Conservation (phyloP, 768 basidiomycete species). For the Boletus subcaerulescens region DNA sequence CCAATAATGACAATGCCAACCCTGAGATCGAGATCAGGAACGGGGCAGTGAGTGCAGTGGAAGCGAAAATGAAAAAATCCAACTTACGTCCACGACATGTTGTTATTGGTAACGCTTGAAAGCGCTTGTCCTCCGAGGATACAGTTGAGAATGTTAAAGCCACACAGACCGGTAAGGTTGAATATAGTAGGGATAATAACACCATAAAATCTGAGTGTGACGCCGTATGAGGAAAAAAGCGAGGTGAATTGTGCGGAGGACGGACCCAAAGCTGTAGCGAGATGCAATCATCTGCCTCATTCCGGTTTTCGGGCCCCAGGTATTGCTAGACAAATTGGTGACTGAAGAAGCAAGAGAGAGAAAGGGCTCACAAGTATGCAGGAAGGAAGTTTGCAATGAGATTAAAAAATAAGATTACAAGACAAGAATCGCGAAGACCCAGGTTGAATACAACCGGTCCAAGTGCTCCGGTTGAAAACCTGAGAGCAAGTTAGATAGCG, state of each 20-base stretch:
- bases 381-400: conserved; percentile 55
- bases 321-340: conserved; percentile 37
- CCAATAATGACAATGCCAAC: conserved; percentile 83
- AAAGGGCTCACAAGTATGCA: conserved; percentile 51
- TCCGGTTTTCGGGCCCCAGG: conserved; percentile 78
- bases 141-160: conserved; percentile 63
- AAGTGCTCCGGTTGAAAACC: conserved; percentile 66
- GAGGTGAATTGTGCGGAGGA: conserved; percentile 31
- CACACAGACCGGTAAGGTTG: conserved; percentile 59
- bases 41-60: conserved; percentile 1
- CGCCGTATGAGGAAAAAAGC: background rate
- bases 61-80: conserved; percentile 1
- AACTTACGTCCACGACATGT: conserved; percentile 50
- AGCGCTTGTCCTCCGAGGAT: conserved; percentile 71
- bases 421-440: conserved; percentile 57
- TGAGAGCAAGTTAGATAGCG: conserved; percentile 18
- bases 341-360: background rate
- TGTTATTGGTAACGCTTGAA: conserved; percentile 49
- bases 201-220: conserved; percentile 47
- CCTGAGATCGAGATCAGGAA: conserved; percentile 31
- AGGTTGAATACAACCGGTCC: conserved; percentile 63
- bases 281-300: conserved; percentile 81
- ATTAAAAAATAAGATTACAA: conserved; percentile 69
- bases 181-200: conserved; percentile 49
- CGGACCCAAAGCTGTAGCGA: conserved; percentile 54